Base-by-base conservation (phyloP, 352 stramenopile species). In the Phytophthora boehmeriae region DNA sequence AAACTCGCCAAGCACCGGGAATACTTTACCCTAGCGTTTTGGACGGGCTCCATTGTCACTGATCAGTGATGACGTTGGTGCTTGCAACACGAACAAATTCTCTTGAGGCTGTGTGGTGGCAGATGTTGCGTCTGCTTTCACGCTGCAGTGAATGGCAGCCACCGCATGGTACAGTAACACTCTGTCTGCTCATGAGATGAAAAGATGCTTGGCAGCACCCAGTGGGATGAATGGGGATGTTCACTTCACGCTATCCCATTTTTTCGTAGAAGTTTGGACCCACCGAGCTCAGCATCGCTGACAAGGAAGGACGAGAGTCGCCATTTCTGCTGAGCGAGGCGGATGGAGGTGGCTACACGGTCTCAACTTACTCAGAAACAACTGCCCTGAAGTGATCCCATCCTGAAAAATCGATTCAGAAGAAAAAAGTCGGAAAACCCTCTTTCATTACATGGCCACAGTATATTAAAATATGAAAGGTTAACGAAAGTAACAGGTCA, bases 371-470 rank as follows among this genome's bases (percentile, higher is more conserved):
- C 30, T 54, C 38, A 1, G 35, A 38, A 46, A 5, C 48, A 27
- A 38, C 19, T 6, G 32, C 45, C n/a, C 14, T n/a, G 16, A 19
- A 23, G 20, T 8, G 39, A 6, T 46, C 23, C 44, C 25, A 52
- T 52, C 28, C 23, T n/a, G n/a, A 10, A 25, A 52, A 25, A 39
- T 34, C 17, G 16, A 16, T 39, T 25, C 20, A 13, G 20, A 8
- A 27, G 23, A 30, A 67, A 63, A 54, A 35, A 66, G 52, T 64
- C 47, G 42, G 52, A 64, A 68, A 68, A 58, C 13, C 47, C 35
- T 63, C 5, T 42, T 14, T 25, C 50, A 65, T 14, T 1, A 2
- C n/a, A 36, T 71, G 48, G n/a, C n/a, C n/a, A n/a, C n/a, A n/a
- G n/a, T n/a, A n/a, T n/a, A n/a, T n/a, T n/a, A n/a, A n/a, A n/a